Conservation (phyloP, 2,329 filamentous ascomycete genomes). For the Paecilomyces sp. region DNA sequence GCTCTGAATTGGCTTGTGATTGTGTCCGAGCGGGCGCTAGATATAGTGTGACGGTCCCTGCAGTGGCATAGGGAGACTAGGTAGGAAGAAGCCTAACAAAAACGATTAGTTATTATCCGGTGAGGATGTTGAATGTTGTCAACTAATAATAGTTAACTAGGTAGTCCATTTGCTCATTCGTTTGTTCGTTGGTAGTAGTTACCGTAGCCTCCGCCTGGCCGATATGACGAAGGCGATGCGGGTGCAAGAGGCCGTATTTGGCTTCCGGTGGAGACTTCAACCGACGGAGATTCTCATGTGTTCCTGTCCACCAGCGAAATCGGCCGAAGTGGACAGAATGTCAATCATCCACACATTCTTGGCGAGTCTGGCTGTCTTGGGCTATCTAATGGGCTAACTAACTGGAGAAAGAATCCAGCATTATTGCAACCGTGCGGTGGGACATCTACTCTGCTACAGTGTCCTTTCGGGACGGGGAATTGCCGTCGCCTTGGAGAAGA, state of each 20-base stretch:
- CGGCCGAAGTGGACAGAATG: constrained; percentile 18
- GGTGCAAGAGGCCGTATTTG: neutral
- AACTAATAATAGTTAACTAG: too few relatives aligned
- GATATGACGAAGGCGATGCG: neutral
- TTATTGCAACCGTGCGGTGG: neutral
- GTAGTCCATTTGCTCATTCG: too few relatives aligned
- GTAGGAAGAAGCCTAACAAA: neutral
- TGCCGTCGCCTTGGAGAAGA: neutral
- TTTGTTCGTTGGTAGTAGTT: neutral
- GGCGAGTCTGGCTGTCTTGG: neutral
- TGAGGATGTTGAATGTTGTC: neutral
- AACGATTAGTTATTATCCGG: neutral
- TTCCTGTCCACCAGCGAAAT: constrained; percentile 11
- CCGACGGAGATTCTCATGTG: neutral
- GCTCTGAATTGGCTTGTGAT: neutral
- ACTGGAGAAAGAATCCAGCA: neutral
- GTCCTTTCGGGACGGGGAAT: neutral
- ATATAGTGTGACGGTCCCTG: neutral
- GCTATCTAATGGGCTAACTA: neutral
- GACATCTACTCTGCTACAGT: neutral
- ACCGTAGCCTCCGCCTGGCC: neutral
- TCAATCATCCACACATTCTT: neutral
- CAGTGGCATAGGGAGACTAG: neutral
- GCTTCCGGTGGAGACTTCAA: neutral
- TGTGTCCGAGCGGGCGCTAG: neutral